Conservation (phyloP, 2,329 filamentous ascomycete genomes). For the Curvularia sp. region DNA sequence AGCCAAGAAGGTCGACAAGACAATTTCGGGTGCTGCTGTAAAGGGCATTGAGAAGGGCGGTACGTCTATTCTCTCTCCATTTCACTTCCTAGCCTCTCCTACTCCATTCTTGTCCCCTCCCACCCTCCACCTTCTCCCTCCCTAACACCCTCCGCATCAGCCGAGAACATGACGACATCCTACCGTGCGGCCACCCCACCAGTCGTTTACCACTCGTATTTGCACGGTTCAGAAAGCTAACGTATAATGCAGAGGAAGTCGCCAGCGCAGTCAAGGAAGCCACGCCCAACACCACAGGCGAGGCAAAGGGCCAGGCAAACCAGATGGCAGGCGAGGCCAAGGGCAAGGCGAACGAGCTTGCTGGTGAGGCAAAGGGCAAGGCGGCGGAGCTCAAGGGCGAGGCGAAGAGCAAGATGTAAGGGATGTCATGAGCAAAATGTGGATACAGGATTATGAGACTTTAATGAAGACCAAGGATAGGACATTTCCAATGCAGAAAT, state of each 20-base stretch:
- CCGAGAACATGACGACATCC: slow-evolving; percentile 22
- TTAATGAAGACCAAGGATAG: no score
- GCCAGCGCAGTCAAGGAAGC: slow-evolving; percentile 52
- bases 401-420: slow-evolving; percentile 56
- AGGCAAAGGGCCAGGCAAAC: slow-evolving; percentile 52
- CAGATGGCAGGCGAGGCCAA: slow-evolving; percentile 51
- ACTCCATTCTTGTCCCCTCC: no score
- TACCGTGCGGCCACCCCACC: neutral
- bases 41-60: slow-evolving; percentile 69
- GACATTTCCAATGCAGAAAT: no score
- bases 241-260: slow-evolving; percentile 56
- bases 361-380: slow-evolving; percentile 54
- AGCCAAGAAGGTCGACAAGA: slow-evolving; percentile 63
- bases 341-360: slow-evolving; percentile 56
- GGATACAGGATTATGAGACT: no score
- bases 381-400: slow-evolving; percentile 53
- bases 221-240: slow-evolving; percentile 18
- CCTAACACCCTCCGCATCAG: slow-evolving; percentile 15
- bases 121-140: neutral
- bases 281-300: slow-evolving; percentile 33
- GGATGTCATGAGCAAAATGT: no score
- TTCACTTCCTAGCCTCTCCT: neutral
- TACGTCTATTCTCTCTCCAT: slow-evolving; percentile 50
- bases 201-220: neutral
- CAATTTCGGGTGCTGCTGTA: slow-evolving; percentile 62